A percentile compares a stretch with the other conserved stretches of the same genome.
phyloP scores from a whole-genome alignment of 2,329 filamentous ascomycete species.

The Paecilomyces variotii region DNA sequence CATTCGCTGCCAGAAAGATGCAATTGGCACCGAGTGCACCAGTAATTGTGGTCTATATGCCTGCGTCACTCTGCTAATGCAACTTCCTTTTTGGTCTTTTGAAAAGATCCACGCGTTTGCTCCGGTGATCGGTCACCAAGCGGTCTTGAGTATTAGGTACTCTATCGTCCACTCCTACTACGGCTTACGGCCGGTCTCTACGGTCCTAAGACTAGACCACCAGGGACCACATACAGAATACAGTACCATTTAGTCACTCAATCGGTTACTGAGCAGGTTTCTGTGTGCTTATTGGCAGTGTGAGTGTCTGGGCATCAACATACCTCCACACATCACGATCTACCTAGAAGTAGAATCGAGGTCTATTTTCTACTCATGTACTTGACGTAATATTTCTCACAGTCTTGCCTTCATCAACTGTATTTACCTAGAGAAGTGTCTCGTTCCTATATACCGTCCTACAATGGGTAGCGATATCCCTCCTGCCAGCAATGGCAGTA shows the following conservation, averaged over 20 bases:
- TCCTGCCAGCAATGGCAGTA: slow-evolving; percentile 6
- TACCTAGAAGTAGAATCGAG: not conserved
- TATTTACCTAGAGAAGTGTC: not conserved
- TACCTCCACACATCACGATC: not conserved
- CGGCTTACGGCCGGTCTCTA: not conserved
- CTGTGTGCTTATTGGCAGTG: not conserved
- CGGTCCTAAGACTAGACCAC: not conserved
- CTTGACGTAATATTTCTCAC: not conserved
- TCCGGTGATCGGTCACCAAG: not conserved
- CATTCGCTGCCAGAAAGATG: not conserved
- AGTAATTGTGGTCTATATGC: not conserved
- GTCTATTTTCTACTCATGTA: not conserved
- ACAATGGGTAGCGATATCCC: not conserved
- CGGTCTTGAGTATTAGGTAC: not conserved
- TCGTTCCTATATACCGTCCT: not conserved
- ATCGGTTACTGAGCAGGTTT: not conserved
- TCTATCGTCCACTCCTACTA: not conserved
- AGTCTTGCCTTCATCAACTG: not conserved
- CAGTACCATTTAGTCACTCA: not conserved
- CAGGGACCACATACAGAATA: not conserved
- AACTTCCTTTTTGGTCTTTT: not conserved
- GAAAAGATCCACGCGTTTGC: not conserved
- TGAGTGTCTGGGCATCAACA: not conserved
- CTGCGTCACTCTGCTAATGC: not conserved
- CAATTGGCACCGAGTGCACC: not conserved